A percentile compares a stretch with the other conserved stretches of the same genome.
phyloP scores from a whole-genome alignment of 108 stramenopile genomes.

The Fragilaria radians region DNA sequence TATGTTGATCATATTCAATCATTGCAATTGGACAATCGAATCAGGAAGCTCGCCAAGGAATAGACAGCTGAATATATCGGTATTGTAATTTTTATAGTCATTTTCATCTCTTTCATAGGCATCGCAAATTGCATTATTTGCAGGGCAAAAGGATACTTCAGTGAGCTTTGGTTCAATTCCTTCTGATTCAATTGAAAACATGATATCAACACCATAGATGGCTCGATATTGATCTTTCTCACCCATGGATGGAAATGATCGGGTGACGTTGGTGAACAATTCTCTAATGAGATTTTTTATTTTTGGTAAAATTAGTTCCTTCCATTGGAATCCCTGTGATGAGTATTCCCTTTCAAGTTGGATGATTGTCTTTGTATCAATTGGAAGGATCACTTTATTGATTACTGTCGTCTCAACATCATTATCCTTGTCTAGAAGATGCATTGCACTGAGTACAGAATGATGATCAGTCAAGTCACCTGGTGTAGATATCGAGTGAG shows the following conservation, averaged over 20 bases:
- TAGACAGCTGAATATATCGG: constrained; percentile 11
- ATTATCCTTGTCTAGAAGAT: background rate
- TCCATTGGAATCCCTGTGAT: constrained; percentile 7
- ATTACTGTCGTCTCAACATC: background rate
- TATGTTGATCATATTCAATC: no score
- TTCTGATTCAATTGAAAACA: constrained; percentile 8
- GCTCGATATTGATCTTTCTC: background rate
- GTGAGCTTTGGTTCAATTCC: constrained; percentile 7
- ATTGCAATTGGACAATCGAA: background rate
- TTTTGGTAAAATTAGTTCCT: background rate
- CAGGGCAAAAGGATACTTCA: constrained; percentile 14
- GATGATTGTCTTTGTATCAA: constrained; percentile 9
- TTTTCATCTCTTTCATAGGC: constrained; percentile 12
- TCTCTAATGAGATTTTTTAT: constrained; percentile 7
- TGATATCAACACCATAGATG: constrained; percentile 10
- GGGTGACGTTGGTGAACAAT: constrained; percentile 6
- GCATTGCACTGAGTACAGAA: constrained; percentile 8
- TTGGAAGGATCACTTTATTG: background rate
- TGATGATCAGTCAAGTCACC: constrained; percentile 2
- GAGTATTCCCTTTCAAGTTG: constrained; percentile 3
- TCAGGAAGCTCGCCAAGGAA: constrained; percentile 2
- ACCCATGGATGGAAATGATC: background rate
- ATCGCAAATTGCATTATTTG: constrained; percentile 16
- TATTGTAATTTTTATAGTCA: constrained; percentile 6
- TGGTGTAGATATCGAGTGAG: constrained; percentile 1